A percentile compares a stretch with the other conserved stretches of the same genome.
phyloP scores from a whole-genome alignment of 768 basidiomycete species.

The Trametes gibbosa region DNA sequence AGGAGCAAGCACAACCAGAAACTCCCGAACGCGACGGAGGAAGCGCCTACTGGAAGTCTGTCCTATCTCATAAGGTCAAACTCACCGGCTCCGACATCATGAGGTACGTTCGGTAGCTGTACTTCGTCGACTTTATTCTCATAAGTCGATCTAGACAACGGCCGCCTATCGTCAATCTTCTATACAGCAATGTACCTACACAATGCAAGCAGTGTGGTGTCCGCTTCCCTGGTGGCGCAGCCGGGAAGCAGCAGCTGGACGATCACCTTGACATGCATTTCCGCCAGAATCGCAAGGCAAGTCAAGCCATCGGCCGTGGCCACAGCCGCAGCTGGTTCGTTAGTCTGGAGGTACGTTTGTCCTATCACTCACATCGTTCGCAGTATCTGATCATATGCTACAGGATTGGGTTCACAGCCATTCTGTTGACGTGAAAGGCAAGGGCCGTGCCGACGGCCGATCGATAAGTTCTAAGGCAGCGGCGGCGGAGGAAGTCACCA shows the following conservation, averaged over 20 bases:
- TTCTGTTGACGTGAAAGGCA: constrained; percentile 60
- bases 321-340: constrained; percentile 91
- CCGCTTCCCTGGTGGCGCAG: constrained; percentile 71
- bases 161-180: constrained; percentile 57
- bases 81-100: constrained; percentile 68
- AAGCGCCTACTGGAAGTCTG: constrained; percentile 55
- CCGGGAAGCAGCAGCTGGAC: constrained; percentile 76
- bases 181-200: constrained; percentile 71
- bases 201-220: constrained; percentile 95
- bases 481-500: constrained; percentile 61
- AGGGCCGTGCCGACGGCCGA: constrained; percentile 57
- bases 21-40: constrained; percentile 47
- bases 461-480: constrained; percentile 54
- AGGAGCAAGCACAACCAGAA: constrained; percentile 31
- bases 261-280: constrained; percentile 97
- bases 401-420: constrained; percentile 90
- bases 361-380: background rate
- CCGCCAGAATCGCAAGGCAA: constrained; percentile 83
- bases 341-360: constrained; percentile 64
- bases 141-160: constrained; percentile 44
- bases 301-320: constrained; percentile 75
- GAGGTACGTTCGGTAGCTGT: constrained; percentile 45
- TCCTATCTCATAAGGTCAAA: constrained; percentile 59
- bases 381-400: constrained; percentile 15
- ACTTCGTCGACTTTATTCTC: background rate